Percentiles rank a stretch among this genome's conserved stretches.
These are phyloP conservation scores for Verticillium klebahnii DNA, from an alignment of 2,329 filamentous ascomycete genomes.

Conservation along the genomic window DNA sequence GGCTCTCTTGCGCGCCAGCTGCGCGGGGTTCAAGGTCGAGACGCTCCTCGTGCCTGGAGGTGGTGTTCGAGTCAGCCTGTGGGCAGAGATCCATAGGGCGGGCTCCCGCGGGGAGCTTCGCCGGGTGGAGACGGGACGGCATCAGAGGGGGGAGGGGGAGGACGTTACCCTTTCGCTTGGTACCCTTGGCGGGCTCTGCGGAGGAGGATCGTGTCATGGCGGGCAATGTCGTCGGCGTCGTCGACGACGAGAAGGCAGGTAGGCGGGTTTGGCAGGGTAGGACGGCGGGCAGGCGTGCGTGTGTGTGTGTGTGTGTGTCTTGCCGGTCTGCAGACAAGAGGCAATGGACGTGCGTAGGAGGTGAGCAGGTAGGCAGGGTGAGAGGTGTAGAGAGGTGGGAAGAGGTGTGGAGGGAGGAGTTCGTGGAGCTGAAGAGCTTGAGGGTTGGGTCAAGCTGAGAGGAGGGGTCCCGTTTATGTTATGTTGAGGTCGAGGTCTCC, in stretches of 20 bases:
- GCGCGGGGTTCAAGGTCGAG: slow-evolving; percentile 80
- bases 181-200: slow-evolving; percentile 35
- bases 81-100: slow-evolving; percentile 4
- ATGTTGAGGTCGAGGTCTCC: not conserved
- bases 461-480: not conserved
- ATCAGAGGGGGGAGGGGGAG: not conserved
- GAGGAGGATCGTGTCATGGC: slow-evolving; percentile 37
- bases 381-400: slow-evolving; percentile 1
- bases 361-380: not conserved
- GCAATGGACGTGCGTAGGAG: not conserved
- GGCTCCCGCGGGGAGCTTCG: not conserved
- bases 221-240: slow-evolving; percentile 6
- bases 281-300: slow-evolving; percentile 13
- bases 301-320: slow-evolving; percentile 3
- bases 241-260: slow-evolving; percentile 4
- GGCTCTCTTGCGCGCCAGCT: slow-evolving; percentile 83
- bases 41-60: slow-evolving; percentile 64
- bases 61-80: slow-evolving; percentile 1
- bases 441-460: slow-evolving; percentile 8
- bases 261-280: slow-evolving; percentile 7
- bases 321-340: too few relatives aligned
- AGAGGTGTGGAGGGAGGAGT: not conserved
- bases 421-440: not conserved
- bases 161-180: slow-evolving; percentile 41
- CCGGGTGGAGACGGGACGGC: not conserved